A percentile compares a stretch with the other conserved stretches of the same genome.
These are phyloP conservation scores for Cryphonectria parasitica DNA, from an alignment of 2,329 filamentous ascomycete genomes.

Conservation along the genomic window DNA sequence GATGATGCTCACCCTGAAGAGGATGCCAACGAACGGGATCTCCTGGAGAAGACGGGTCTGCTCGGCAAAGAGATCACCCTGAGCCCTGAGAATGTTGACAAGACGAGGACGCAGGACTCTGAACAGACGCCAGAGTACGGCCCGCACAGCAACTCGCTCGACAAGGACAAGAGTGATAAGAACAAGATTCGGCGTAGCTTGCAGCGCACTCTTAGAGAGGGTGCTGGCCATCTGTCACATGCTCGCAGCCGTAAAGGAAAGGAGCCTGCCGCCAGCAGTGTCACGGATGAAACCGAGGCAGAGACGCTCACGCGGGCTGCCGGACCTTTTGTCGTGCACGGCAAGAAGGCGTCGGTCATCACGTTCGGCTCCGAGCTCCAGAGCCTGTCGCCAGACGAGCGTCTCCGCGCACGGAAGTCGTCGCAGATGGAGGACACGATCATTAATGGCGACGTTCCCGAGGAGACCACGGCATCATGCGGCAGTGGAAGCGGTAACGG, in stretches of 20 bases:
- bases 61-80: slow-evolving; percentile 51
- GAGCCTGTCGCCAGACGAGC: slow-evolving; percentile 74
- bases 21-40: slow-evolving; percentile 69
- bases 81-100: slow-evolving; percentile 47
- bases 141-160: slow-evolving; percentile 35
- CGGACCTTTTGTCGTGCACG: slow-evolving; percentile 93
- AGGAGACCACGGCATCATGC: slow-evolving; percentile 37
- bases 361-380: slow-evolving; percentile 95
- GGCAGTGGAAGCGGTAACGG: slow-evolving; percentile 35
- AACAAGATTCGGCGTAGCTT: slow-evolving; percentile 81
- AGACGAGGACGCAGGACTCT: slow-evolving; percentile 44
- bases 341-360: slow-evolving; percentile 96
- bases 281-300: slow-evolving; percentile 58
- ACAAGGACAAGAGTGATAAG: slow-evolving; percentile 60
- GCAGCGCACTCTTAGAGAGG: slow-evolving; percentile 86
- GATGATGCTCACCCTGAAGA: slow-evolving; percentile 50
- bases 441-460: slow-evolving; percentile 29
- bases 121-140: slow-evolving; percentile 44
- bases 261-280: slow-evolving; percentile 67
- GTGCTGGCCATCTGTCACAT: slow-evolving; percentile 66
- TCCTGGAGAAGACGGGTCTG: slow-evolving; percentile 70
- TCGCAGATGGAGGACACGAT: slow-evolving; percentile 38
- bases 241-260: slow-evolving; percentile 78
- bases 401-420: slow-evolving; percentile 65
- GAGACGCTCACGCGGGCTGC: slow-evolving; percentile 77